A percentile compares a stretch with the other conserved stretches of the same genome.
phyloP scores from a whole-genome alignment of 129 eudicot species.

The Chrysanthemum seticuspe region DNA sequence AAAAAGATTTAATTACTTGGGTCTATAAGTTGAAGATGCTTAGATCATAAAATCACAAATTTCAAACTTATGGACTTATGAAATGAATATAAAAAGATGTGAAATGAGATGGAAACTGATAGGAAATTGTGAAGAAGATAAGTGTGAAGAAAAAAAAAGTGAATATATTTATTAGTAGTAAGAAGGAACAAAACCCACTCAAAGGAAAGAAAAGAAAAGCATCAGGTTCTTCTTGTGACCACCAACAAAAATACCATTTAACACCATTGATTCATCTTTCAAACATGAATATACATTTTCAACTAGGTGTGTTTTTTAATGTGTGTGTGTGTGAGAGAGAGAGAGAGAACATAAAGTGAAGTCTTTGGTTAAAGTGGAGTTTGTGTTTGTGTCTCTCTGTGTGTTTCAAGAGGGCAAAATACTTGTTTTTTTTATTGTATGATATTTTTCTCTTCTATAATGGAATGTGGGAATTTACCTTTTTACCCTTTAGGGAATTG shows the following conservation, averaged over 20 bases:
- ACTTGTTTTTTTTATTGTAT: no score
- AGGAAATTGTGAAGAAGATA: constrained; percentile 7
- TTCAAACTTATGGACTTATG: background rate
- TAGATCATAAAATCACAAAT: constrained; percentile 18
- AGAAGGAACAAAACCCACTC: background rate
- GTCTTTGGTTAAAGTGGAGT: background rate
- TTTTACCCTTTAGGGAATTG: background rate
- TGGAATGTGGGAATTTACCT: background rate
- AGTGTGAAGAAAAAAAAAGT: background rate
- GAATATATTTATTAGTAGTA: background rate
- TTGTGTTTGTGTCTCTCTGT: background rate
- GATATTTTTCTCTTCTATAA: no score
- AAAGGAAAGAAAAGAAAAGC: background rate
- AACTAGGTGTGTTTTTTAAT: background rate
- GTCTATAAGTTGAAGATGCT: background rate
- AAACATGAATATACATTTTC: constrained; percentile 3
- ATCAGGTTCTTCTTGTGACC: constrained; percentile 28
- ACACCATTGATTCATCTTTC: constrained; percentile 4
- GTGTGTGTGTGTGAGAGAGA: background rate
- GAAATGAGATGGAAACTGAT: background rate
- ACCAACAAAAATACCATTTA: constrained; percentile 11
- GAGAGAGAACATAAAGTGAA: background rate
- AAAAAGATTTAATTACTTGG: background rate
- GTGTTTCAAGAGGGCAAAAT: background rate
- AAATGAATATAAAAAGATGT: background rate